Conservation (phyloP, 2,329 filamentous ascomycete species). For the Dactylella cylindrospora region DNA sequence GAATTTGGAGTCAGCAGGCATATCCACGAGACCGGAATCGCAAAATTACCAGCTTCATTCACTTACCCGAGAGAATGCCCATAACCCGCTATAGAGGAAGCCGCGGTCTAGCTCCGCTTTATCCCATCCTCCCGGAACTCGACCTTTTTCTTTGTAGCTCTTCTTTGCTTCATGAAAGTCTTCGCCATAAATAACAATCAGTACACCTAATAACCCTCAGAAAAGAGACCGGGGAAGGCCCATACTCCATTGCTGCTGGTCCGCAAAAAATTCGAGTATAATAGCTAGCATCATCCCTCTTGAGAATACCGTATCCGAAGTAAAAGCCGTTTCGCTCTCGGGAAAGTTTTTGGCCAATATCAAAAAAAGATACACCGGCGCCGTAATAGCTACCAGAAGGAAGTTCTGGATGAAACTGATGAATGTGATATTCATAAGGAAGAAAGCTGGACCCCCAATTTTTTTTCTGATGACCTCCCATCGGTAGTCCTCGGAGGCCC, state of each 20-base stretch:
- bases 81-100: slow-evolving; percentile 81
- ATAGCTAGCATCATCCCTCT: slow-evolving; percentile 58
- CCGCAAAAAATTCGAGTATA: slow-evolving; percentile 74
- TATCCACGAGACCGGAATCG: not conserved
- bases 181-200: too few species aligned
- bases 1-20: not conserved
- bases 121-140: slow-evolving; percentile 59
- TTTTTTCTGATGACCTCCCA: slow-evolving; percentile 69
- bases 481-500: slow-evolving; percentile 92
- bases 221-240: too few species aligned
- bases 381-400: slow-evolving; percentile 74
- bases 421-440: slow-evolving; percentile 84
- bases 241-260: slow-evolving; percentile 86
- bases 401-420: slow-evolving; percentile 82
- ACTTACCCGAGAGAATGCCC: slow-evolving; percentile 65
- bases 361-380: slow-evolving; percentile 81
- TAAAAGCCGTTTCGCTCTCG: slow-evolving; percentile 52
- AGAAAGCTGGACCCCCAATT: slow-evolving; percentile 68
- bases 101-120: slow-evolving; percentile 83
- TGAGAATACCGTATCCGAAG: slow-evolving; percentile 55
- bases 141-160: slow-evolving; percentile 68
- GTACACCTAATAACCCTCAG: not conserved
- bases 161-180: slow-evolving; percentile 80
- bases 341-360: slow-evolving; percentile 66
- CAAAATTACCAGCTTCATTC: not conserved